Percentiles rank a stretch among this genome's conserved stretches.
Evolutionary conservation across 2,329 filamentous ascomycete genomes (phyloP).

Genomic region (Colletotrichum lini): DNA sequence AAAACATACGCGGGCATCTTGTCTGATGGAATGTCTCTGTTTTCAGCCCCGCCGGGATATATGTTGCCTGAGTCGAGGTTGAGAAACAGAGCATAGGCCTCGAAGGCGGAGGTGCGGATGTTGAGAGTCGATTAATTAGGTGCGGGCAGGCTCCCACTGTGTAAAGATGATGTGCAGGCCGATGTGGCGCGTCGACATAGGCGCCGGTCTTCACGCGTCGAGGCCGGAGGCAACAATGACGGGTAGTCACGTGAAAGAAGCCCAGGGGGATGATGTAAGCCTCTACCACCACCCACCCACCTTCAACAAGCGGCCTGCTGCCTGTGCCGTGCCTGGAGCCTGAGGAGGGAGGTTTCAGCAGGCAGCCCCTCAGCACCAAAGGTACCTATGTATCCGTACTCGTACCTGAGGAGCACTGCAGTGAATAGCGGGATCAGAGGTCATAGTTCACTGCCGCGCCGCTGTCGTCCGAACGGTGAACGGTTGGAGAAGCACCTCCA

Average conservation of each 20-base stretch:
- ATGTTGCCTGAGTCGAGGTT: not conserved
- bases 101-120: not conserved
- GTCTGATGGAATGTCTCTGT: conserved; percentile 2
- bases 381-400: not conserved
- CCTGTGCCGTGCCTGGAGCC: conserved; percentile 12
- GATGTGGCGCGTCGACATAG: conserved; percentile 27
- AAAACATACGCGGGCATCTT: conserved; percentile 62
- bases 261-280: not conserved
- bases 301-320: not conserved
- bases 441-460: conserved; percentile 16
- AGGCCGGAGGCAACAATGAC: conserved; percentile 28
- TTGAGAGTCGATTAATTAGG: not conserved
- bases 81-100: not conserved
- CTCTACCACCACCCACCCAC: not conserved
- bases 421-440: not conserved
- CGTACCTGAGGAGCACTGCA: no score
- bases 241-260: conserved; percentile 37
- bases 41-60: not conserved
- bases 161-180: not conserved
- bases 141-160: conserved; percentile 10
- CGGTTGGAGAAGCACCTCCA: conserved; percentile 32
- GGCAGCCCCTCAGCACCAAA: not conserved
- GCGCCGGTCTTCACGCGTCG: conserved; percentile 33
- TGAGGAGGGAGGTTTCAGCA: conserved; percentile 4
- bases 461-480: conserved; percentile 40